A percentile compares a stretch with the other conserved stretches of the same genome.
Conservation (phyloP, 148 eudicot genomes). For the Linanthus parryae region DNA sequence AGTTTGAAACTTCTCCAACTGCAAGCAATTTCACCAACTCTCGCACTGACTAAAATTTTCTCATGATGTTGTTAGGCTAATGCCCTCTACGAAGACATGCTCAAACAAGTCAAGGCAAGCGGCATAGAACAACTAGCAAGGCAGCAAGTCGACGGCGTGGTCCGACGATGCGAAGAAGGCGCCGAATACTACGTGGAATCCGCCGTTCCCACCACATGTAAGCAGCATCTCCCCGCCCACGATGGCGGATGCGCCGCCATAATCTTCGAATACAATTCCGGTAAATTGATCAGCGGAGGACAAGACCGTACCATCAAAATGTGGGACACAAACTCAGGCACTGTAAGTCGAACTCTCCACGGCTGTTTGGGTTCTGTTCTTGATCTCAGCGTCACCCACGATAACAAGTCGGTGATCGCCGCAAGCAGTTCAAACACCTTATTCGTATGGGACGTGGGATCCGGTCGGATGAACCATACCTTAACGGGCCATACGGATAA, state of each 20-base stretch:
- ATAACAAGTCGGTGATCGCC: slow-evolving; percentile 68
- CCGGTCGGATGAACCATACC: slow-evolving; percentile 79
- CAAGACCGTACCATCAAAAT: slow-evolving; percentile 76
- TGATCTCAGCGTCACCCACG: slow-evolving; percentile 74
- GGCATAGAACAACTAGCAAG: slow-evolving; percentile 72
- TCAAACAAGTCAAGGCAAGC: slow-evolving; percentile 47
- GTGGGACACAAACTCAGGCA: slow-evolving; percentile 81
- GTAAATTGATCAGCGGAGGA: slow-evolving; percentile 75
- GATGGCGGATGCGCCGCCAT: slow-evolving; percentile 89
- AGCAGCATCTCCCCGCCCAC: slow-evolving; percentile 71
- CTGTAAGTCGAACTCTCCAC: slow-evolving; percentile 38
- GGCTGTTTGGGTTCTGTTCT: slow-evolving; percentile 89
- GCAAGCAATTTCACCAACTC: background rate
- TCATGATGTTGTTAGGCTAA: slow-evolving; percentile 45
- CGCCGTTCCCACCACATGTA: slow-evolving; percentile 49
- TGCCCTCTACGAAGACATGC: slow-evolving; percentile 77
- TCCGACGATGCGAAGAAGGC: slow-evolving; percentile 89
- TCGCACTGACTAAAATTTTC: background rate
- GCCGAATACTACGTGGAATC: slow-evolving; percentile 75
- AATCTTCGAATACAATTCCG: slow-evolving; percentile 68
- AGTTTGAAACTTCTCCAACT: too few species aligned
- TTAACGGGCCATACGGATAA: slow-evolving; percentile 90
- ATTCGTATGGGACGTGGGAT: slow-evolving; percentile 72
- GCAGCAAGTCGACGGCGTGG: slow-evolving; percentile 92
- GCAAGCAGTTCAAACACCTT: slow-evolving; percentile 84